Percentiles rank a stretch among this genome's conserved stretches.
Evolutionary conservation across 768 basidiomycete genomes (phyloP).

Genomic region (Kwoniella dendrophila): DNA sequence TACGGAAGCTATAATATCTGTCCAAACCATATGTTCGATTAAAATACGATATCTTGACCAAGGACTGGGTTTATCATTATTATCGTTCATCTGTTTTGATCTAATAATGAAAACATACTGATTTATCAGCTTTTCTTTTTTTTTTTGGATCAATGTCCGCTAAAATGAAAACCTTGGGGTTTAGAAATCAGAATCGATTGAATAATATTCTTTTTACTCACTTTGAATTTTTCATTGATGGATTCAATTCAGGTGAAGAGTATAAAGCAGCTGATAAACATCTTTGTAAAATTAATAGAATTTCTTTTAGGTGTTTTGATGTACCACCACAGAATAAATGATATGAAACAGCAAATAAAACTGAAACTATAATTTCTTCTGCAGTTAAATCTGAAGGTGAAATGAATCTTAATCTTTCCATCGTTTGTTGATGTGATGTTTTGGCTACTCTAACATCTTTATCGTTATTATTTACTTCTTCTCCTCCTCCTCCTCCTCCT

Average conservation of each 20-base stretch:
- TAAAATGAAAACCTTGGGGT: background rate
- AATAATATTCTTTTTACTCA: background rate
- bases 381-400: constrained; percentile 10
- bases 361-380: constrained; percentile 27
- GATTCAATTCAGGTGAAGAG: constrained; percentile 17
- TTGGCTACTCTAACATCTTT: constrained; percentile 19
- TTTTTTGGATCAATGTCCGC: too few relatives aligned
- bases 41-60: constrained; percentile 23
- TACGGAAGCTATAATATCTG: constrained; percentile 30
- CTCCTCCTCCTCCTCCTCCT: background rate
- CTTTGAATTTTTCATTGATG: background rate
- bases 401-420: constrained; percentile 20
- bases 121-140: background rate
- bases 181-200: background rate
- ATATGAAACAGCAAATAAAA: constrained; percentile 24
- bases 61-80: background rate
- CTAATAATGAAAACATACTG: background rate
- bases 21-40: constrained; percentile 29
- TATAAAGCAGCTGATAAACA: constrained; percentile 21
- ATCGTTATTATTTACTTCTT: constrained; percentile 6
- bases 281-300: constrained; percentile 9
- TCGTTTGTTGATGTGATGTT: constrained; percentile 20
- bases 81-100: too few relatives aligned
- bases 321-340: constrained; percentile 30
- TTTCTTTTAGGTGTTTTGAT: constrained; percentile 17